Base-by-base conservation (phyloP, 2,329 filamentous ascomycete genomes). In the Calonectria pseudoturangicola region DNA sequence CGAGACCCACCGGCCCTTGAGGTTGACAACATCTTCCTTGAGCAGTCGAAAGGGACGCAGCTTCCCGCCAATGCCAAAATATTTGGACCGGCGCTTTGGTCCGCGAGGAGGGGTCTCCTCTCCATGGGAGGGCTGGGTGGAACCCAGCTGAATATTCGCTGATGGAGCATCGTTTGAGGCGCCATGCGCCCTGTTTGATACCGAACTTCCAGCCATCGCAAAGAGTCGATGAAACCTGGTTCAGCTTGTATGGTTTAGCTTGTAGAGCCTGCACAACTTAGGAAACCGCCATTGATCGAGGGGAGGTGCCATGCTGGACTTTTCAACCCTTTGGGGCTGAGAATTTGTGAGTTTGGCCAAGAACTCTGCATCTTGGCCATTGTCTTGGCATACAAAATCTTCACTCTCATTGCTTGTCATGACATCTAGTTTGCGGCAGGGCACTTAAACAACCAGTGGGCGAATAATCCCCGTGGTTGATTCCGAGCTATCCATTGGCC, bases 31-130 rank as follows among this genome's bases (percentile, higher is more conserved):
- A 78, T 91, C 89, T 66, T 89, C 84, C 72, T 82, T 86, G 2
- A 91, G 79, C 4, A 91, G 83, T n/a, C 89, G 84, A 79, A 90
- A 89, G 4, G 89, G 88, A 21, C 85, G 84, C 0, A 91, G 80
- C 51, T 84, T 85, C 3, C 87, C 88, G 1, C 83, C 84, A n/a
- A 74, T 78, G 7, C 77, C 75, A 63, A 85, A 82, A 66, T 82
- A 81, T 5, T 56, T 69, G n/a, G 66, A 71, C 18, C 50, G 41
- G 50, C 33, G 64, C 10, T 30, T 48, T 2, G 41, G 4, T 25
- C 10, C 48, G n/a, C 58, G 66, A 21, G 28, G 33, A 13, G 48
- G 28, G 18, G 41, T 45, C 60, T 71, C 75, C 12, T 75, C 41
- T 48, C 18, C 71, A 4, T 63, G 66, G 60, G 74, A 71, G 56